Evolutionary conservation across 768 basidiomycete genomes (phyloP).

Genomic region (Phylloporus scabripes): DNA sequence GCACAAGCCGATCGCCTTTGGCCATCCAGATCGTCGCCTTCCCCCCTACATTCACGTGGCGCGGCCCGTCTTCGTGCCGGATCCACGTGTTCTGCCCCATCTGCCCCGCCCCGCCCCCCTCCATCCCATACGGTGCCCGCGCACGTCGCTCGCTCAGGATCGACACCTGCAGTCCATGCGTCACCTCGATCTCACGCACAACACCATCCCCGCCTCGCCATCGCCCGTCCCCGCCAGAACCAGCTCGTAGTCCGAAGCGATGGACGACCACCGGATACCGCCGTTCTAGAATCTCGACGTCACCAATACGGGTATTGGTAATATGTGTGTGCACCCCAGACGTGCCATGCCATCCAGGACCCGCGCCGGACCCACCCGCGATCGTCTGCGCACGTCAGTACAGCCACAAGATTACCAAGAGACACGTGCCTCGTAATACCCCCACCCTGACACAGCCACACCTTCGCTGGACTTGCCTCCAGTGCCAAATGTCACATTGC

Average conservation of each 20-base stretch:
- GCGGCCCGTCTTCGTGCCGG: slow-evolving; percentile 56
- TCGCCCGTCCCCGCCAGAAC: slow-evolving; percentile 64
- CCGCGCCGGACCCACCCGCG: slow-evolving; percentile 90
- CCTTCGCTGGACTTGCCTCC: slow-evolving; percentile 86
- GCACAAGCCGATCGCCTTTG: slow-evolving; percentile 72
- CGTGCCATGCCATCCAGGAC: slow-evolving; percentile 85
- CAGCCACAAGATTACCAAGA: background rate
- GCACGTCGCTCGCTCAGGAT: slow-evolving; percentile 88
- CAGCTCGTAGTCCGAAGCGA: slow-evolving; percentile 69
- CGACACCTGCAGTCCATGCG: slow-evolving; percentile 78
- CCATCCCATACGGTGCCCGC: slow-evolving; percentile 79
- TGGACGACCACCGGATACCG: slow-evolving; percentile 90
- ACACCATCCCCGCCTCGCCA: slow-evolving; percentile 84
- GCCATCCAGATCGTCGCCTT: slow-evolving; percentile 87
- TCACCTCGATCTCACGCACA: slow-evolving; percentile 75
- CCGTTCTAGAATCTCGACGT: slow-evolving; percentile 89
- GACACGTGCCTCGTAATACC: slow-evolving; percentile 69
- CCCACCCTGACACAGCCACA: slow-evolving; percentile 74
- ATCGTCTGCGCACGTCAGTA: slow-evolving; percentile 50
- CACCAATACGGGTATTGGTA: slow-evolving; percentile 89
- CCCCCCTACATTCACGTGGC: slow-evolving; percentile 83
- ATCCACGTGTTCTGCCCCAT: slow-evolving; percentile 88
- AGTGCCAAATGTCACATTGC: slow-evolving; percentile 84
- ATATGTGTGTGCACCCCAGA: slow-evolving; percentile 93
- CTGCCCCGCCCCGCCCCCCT: slow-evolving; percentile 68